phyloP scores from a whole-genome alignment of 2,329 filamentous ascomycete species.

The Trichoderma simmonsii region DNA sequence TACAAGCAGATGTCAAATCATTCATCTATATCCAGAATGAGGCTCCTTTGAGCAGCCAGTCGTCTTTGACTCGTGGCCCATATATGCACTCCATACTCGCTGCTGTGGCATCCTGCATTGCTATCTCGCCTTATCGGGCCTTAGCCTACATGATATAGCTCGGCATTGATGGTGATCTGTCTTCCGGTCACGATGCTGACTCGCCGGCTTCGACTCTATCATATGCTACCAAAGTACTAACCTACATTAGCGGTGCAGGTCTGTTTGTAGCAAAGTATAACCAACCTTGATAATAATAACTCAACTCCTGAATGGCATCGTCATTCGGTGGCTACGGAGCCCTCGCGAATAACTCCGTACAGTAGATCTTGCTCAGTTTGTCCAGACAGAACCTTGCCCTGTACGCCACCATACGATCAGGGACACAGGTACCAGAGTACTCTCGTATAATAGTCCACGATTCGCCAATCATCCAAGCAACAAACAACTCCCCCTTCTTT shows the following conservation, averaged over 20 bases:
- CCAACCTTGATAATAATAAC: not conserved
- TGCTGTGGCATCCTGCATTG: not conserved
- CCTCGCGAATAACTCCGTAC: not conserved
- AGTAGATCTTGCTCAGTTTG: not conserved
- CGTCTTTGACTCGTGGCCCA: not conserved
- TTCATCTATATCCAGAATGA: not conserved
- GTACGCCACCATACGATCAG: not conserved
- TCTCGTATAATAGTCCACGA: not conserved
- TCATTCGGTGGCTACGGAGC: not conserved
- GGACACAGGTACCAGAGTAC: not conserved
- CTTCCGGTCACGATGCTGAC: not conserved
- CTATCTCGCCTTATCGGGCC: slow-evolving; percentile 3
- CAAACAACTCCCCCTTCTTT: not conserved
- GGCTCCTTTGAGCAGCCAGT: not conserved
- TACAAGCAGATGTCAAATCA: not conserved
- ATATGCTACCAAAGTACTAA: not conserved
- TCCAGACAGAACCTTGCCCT: not conserved
- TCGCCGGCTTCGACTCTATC: not conserved
- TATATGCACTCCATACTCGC: not conserved
- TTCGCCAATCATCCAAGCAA: not conserved
- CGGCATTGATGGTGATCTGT: not conserved
- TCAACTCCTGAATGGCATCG: not conserved
- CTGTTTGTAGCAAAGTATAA: not conserved
- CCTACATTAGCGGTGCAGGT: not conserved
- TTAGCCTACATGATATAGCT: not conserved